Base-by-base conservation (phyloP, 371 early-diverging fungal species). In the Mucor indicus region DNA sequence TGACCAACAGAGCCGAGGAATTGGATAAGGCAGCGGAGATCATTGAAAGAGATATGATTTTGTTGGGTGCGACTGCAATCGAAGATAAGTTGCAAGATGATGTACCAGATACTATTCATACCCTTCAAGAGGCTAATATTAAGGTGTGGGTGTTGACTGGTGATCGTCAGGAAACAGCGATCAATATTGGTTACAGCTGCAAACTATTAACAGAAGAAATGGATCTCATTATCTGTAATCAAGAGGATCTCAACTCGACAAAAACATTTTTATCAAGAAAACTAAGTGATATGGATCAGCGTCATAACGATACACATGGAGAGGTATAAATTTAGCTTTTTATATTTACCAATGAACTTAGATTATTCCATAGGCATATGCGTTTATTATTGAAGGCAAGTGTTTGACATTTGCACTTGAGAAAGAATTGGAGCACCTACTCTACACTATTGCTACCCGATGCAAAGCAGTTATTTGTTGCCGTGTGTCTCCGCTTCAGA, bases 41-140 rank as follows among this genome's bases (percentile, higher is more conserved):
- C 48, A 96, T 98, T 53, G 98, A 98, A 62, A 84, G 87, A 50
- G 81, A 95, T 38, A 60, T 98, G 69, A 78, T 84, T 37, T 66
- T 96, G 50, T 55, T 98, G 5, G 99, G 99, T 4, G 95, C 96
- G 0, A 96, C 98, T 0, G 98, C 98, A 5, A 98, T 99, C 56
- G 99, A 99, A 77, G 99, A 99, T 69, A 92, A 91, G 62, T 77
- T 99, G 13, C 98, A 99, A 77, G 98, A 97, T 48, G 93, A 93
- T 40, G 99, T 98, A 6, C 93, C 95, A 13, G 92, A 96, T 48
- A 96, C 99, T 0, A 95, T 99, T 47, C 84, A 88, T 56, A 91
- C 91, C 3, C 72, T 99, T 36, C 90, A 88, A 29, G 87, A 90
- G 60, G 97, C 98, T 3, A 95, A 95, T 4, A 91, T 91, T 55